Evolutionary conservation across 148 eudicot species (phyloP), one percentile per base, ranked within the genome.

Genomic region (Rhododendron ovatum): DNA sequence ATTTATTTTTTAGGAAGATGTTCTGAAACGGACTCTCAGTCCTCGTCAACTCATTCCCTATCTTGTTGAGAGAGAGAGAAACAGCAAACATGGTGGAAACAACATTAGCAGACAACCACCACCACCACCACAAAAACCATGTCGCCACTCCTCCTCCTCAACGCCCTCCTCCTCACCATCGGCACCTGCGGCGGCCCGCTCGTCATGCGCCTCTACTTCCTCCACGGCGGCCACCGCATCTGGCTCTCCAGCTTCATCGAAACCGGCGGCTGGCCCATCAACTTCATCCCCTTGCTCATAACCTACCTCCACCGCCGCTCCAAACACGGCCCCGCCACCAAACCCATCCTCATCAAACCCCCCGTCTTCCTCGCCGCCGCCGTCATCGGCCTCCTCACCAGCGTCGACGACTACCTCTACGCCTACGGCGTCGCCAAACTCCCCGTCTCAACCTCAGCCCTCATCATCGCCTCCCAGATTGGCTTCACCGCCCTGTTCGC

Each of bases 181-280:
- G 98, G 98, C 5, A 90, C 89, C 80, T 88, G 90, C 43, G 94
- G 87, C 6, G 96, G 98, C 71, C 98, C 96, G 0, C 74, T 93
- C 7, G 79, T 95, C 20, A 92, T 91, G 93, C 37, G 37, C 1
- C 37, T 35, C 37, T 35, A 35, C 37, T 35, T 35, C 37, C 37
- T 92, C 84, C 93, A 92, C 76, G 98, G 96, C n/a, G 98, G 98
- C 33, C 80, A 91, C 43, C 91, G 94, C 22, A 74, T 91, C 11
- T 95, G 96, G 98, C 88, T 95, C 28, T 88, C 93, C 1, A 65
- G 91, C 48, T 87, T 86, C 83, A 88, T 95, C 1, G 89, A 91
- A 83, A 93, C 94, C 45, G 95, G 86, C n/a, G 98, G 92, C 0
- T 95, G 93, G 90, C 98, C 98, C 7, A 2, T 93, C 24, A 92